Evolutionary conservation across 306 rosid species (phyloP).

Genomic region (Ceratonia siliqua): DNA sequence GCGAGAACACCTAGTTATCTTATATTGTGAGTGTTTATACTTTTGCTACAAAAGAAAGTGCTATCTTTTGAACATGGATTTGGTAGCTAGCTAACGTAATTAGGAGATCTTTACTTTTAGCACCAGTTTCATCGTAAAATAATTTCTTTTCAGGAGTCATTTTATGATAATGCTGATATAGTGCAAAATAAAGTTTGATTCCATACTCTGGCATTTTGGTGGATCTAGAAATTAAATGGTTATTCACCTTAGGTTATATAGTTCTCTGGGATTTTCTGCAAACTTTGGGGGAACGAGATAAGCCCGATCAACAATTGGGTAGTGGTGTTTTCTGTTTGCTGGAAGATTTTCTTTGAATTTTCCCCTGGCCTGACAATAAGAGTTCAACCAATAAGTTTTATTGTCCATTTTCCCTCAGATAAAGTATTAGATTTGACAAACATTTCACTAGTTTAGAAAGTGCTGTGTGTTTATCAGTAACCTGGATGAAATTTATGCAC

Average conservation of each 20-base stretch:
- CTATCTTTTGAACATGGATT: background rate
- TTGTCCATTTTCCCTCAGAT: background rate
- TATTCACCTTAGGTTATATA: background rate
- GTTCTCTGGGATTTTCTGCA: background rate
- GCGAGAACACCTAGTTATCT: background rate
- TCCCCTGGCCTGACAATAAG: background rate
- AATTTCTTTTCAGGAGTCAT: background rate
- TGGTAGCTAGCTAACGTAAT: background rate
- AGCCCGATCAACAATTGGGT: background rate
- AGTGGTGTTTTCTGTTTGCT: background rate
- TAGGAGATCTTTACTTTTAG: background rate
- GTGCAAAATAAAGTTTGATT: background rate
- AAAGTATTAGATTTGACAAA: background rate
- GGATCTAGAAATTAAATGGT: background rate
- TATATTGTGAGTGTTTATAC: background rate
- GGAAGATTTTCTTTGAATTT: background rate
- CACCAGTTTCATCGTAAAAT: background rate
- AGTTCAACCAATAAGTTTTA: background rate
- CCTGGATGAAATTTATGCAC: background rate
- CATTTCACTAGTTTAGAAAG: background rate
- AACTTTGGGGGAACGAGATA: background rate
- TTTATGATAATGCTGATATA: background rate
- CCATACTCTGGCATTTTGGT: background rate
- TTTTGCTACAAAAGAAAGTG: background rate
- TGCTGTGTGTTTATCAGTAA: background rate